Conservation (phyloP, 805 yeast genomes). For the Saccharomycopsis microspora region DNA sequence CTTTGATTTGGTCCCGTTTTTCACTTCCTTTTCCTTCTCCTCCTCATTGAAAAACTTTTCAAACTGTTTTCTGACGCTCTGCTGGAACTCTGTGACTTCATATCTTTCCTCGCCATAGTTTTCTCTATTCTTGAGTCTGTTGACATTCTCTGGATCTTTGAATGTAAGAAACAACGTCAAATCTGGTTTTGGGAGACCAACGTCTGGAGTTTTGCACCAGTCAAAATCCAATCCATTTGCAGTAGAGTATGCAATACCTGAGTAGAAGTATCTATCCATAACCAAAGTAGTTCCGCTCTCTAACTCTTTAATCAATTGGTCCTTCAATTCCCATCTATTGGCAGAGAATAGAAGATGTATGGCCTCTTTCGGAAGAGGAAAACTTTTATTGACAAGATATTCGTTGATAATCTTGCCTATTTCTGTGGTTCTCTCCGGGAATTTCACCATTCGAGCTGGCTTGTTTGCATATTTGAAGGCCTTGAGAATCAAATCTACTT, state of each 20-base stretch:
- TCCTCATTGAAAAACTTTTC: constrained; percentile 27
- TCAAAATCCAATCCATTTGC: constrained; percentile 65
- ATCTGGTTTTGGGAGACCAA: constrained; percentile 83
- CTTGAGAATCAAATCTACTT: constrained; percentile 34
- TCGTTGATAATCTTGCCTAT: constrained; percentile 71
- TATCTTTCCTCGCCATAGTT: constrained; percentile 95
- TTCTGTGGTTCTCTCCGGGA: constrained; percentile 79
- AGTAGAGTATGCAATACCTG: constrained; percentile 86
- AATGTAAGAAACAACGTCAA: constrained; percentile 65
- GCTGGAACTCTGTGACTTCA: constrained; percentile 66
- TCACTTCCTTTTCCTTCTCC: neutral
- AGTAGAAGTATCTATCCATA: constrained; percentile 80
- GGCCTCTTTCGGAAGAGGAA: constrained; percentile 57
- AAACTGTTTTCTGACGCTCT: constrained; percentile 55
- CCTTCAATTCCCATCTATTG: constrained; percentile 80
- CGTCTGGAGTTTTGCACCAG: constrained; percentile 80
- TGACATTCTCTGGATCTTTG: constrained; percentile 29
- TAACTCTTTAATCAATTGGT: constrained; percentile 33
- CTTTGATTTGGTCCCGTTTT: constrained; percentile 15
- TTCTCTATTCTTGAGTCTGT: constrained; percentile 36
- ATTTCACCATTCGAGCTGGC: constrained; percentile 46
- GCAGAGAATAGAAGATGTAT: constrained; percentile 86
- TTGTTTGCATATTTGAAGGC: constrained; percentile 22
- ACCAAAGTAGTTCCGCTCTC: constrained; percentile 47
- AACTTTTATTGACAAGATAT: constrained; percentile 45